phyloP scores from a whole-genome alignment of 441 rosid genomes.

The Bocquillonia castaneifolia region DNA sequence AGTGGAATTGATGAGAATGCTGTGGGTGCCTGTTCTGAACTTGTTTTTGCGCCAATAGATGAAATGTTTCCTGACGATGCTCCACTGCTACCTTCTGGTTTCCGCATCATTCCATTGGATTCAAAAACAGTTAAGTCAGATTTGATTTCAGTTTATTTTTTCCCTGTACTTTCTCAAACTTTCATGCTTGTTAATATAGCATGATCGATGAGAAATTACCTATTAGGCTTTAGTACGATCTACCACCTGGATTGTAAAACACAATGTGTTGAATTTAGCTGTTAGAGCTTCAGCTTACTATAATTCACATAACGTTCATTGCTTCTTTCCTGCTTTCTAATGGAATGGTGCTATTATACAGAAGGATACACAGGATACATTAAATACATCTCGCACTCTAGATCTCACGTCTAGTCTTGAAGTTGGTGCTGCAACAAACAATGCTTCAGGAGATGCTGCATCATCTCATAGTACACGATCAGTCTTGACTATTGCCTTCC shows the following conservation, averaged over 20 bases:
- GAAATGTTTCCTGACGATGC: conserved; percentile 99
- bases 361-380: conserved; percentile 57
- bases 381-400: conserved; percentile 60
- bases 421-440: conserved; percentile 59
- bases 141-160: not conserved
- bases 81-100: conserved; percentile 89
- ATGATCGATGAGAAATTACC: not conserved
- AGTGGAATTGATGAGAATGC: conserved; percentile 93
- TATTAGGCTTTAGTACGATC: not conserved
- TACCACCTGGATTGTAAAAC: not conserved
- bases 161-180: not conserved
- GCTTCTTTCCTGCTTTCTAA: not conserved
- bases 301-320: not conserved
- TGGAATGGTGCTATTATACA: conserved; percentile 29
- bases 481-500: conserved; percentile 94
- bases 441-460: conserved; percentile 45
- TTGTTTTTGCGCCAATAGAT: conserved; percentile 92
- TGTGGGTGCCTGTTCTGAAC: conserved; percentile 86
- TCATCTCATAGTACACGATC: conserved; percentile 56
- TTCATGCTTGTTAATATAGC: not conserved
- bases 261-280: not conserved
- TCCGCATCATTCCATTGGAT: conserved; percentile 86
- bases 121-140: conserved; percentile 61
- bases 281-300: not conserved
- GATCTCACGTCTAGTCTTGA: conserved; percentile 94